A percentile compares a stretch with the other conserved stretches of the same genome.
phyloP scores from a whole-genome alignment of 371 early-diverging fungal genomes.

The Mucor circinelloides region DNA sequence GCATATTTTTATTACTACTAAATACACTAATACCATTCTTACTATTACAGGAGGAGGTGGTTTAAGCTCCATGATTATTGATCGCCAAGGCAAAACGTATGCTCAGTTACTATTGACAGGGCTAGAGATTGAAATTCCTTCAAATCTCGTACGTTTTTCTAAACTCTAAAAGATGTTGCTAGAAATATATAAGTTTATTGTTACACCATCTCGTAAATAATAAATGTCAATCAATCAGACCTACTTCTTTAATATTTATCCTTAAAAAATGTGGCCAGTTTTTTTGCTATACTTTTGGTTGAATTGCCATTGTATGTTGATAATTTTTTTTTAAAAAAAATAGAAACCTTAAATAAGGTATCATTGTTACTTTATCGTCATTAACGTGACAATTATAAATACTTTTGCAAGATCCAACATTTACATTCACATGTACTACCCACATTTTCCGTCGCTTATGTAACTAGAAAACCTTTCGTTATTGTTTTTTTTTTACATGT shows the following conservation, averaged over 20 bases:
- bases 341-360: neutral
- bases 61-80: constrained; percentile 64
- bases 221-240: neutral
- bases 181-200: neutral
- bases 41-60: constrained; percentile 56
- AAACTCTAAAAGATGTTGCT: neutral
- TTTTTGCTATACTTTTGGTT: neutral
- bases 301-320: neutral
- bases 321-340: neutral
- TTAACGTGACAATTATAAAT: neutral
- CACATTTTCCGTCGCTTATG: neutral
- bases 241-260: neutral
- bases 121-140: constrained; percentile 59
- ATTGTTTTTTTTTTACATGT: neutral
- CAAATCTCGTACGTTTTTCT: constrained; percentile 9
- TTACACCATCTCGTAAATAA: neutral
- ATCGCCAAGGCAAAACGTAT: constrained; percentile 76
- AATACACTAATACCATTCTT: neutral
- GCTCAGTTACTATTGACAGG: constrained; percentile 63
- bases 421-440: neutral
- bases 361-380: neutral
- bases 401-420: neutral
- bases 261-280: neutral
- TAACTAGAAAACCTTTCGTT: neutral
- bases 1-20: neutral